Percentiles rank a stretch among this genome's conserved stretches.
These are phyloP conservation scores for Discostella pseudostelligera DNA, from an alignment of 108 stramenopile species.

Conservation along the genomic window DNA sequence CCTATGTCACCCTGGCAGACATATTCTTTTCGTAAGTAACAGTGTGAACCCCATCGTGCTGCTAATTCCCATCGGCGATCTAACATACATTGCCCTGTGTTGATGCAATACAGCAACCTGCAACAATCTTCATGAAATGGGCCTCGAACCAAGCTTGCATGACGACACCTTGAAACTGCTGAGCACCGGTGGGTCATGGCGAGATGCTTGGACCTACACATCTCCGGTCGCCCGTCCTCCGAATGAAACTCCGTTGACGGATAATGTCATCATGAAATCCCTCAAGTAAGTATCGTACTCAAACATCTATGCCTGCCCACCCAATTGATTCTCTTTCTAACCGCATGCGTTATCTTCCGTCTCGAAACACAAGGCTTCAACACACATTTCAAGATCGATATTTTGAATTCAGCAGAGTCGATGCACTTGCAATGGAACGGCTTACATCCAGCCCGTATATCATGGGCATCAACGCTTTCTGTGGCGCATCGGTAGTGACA, in stretches of 20 bases:
- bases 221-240: neutral
- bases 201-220: slow-evolving; percentile 28
- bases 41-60: neutral
- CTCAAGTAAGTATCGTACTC: no score
- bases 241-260: neutral
- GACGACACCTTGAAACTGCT: slow-evolving; percentile 7
- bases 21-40: slow-evolving; percentile 30
- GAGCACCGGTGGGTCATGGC: slow-evolving; percentile 26
- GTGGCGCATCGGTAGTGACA: slow-evolving; percentile 66
- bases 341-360: neutral
- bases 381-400: slow-evolving; percentile 84
- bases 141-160: slow-evolving; percentile 2
- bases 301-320: no score
- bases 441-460: slow-evolving; percentile 56
- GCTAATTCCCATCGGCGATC: neutral
- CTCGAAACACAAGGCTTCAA: slow-evolving; percentile 28
- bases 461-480: slow-evolving; percentile 60
- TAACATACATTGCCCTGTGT: neutral
- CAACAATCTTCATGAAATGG: slow-evolving; percentile 32
- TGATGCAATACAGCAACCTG: slow-evolving; percentile 20
- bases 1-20: slow-evolving; percentile 33
- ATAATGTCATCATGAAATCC: slow-evolving; percentile 38
- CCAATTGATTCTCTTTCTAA: no score
- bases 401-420: slow-evolving; percentile 73
- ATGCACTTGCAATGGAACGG: slow-evolving; percentile 71